Conservation (phyloP, 805 yeast genomes). For the Candida tibetensis region DNA sequence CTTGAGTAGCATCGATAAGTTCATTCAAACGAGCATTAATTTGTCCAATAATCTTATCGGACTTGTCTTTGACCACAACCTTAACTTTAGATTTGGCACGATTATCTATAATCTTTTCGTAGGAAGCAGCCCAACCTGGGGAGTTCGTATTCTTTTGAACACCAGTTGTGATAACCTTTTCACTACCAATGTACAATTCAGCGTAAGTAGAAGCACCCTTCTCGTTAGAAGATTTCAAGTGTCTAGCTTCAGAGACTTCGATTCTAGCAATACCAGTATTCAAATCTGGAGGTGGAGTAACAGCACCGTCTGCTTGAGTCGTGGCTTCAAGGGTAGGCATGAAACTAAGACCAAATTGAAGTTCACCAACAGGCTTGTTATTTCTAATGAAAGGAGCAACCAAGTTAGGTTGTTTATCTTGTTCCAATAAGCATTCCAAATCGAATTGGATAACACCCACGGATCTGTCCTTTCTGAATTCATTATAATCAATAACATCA, state of each 20-base stretch:
- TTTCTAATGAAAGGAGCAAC: constrained; percentile 67
- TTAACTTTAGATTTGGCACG: constrained; percentile 69
- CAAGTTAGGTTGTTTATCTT: constrained; percentile 48
- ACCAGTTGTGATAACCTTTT: constrained; percentile 55
- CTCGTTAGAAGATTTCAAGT: constrained; percentile 43
- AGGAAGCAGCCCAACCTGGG: constrained; percentile 63
- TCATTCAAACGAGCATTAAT: constrained; percentile 58
- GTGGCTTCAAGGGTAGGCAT: constrained; percentile 69
- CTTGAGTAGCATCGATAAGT: constrained; percentile 72
- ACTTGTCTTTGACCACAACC: constrained; percentile 60
- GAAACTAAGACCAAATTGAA: constrained; percentile 67
- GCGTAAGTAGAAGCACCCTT: constrained; percentile 59
- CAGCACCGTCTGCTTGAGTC: constrained; percentile 74
- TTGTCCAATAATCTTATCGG: constrained; percentile 56
- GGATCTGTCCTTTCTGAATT: constrained; percentile 70
- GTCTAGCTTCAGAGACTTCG: constrained; percentile 63
- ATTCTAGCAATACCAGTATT: constrained; percentile 88
- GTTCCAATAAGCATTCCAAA: constrained; percentile 59
- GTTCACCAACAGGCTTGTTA: constrained; percentile 77
- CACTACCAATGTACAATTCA: constrained; percentile 66
- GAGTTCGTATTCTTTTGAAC: constrained; percentile 57
- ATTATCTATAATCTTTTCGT: constrained; percentile 69
- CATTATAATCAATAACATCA: constrained; percentile 73
- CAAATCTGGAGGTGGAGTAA: constrained; percentile 83
- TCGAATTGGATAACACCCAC: constrained; percentile 78